Evolutionary conservation across 1,284 basidiomycete genomes (phyloP).

Genomic region (Tilletia walkeri): DNA sequence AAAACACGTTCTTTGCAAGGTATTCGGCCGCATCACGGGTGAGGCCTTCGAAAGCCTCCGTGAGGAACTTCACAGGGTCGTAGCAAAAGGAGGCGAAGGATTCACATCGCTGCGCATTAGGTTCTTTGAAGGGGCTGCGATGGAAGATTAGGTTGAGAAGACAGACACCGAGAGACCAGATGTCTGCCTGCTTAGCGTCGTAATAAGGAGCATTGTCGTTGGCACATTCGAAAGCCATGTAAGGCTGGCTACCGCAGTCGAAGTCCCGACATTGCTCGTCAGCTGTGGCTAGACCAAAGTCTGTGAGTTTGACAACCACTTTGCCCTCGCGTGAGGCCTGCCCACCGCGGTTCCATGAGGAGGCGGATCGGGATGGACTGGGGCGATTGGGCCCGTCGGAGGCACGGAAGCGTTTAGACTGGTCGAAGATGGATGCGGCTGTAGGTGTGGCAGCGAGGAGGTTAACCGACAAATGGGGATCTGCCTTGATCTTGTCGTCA

Average conservation of each 20-base stretch:
- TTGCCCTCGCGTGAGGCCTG: constrained; percentile 24
- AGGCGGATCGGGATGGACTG: constrained; percentile 49
- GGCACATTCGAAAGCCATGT: constrained; percentile 98
- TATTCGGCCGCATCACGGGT: constrained; percentile 80
- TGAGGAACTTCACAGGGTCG: constrained; percentile 79
- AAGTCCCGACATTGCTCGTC: constrained; percentile 87
- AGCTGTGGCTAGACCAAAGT: constrained; percentile 92
- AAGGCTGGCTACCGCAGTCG: constrained; percentile 96
- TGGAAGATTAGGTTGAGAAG: constrained; percentile 99
- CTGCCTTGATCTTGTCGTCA: not conserved
- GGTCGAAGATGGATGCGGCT: not conserved
- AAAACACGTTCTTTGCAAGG: constrained; percentile 81
- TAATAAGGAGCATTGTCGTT: constrained; percentile 94
- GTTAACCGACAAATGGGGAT: not conserved
- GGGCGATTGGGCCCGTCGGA: not conserved
- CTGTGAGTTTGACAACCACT: constrained; percentile 81
- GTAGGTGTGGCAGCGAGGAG: constrained; percentile 12
- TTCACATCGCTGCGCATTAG: constrained; percentile 67
- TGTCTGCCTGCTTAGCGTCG: constrained; percentile 88
- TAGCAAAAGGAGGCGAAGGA: constrained; percentile 81
- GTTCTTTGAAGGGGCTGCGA: constrained; percentile 96
- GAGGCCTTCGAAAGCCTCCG: constrained; percentile 88
- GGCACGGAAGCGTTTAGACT: constrained; percentile 1
- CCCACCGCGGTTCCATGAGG: constrained; percentile 58
- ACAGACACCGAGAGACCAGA: constrained; percentile 98